These are phyloP conservation scores for Alopecurus myosuroides DNA, from an alignment of 176 grass and related monocot genomes.

Conservation along the genomic window DNA sequence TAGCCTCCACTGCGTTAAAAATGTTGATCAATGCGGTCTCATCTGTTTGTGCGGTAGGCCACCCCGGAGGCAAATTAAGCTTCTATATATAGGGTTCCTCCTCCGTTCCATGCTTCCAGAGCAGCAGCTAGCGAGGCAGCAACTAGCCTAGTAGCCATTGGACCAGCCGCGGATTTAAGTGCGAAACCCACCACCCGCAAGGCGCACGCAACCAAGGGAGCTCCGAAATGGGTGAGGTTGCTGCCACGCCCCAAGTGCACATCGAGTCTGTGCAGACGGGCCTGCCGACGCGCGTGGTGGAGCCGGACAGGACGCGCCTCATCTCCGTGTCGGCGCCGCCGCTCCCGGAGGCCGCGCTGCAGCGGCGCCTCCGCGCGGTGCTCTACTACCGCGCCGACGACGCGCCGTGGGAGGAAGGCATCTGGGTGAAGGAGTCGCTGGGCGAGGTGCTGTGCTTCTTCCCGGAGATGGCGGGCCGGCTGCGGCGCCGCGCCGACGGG, in stretches of 20 bases:
- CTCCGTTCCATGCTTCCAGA: background rate
- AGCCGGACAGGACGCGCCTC: slow-evolving; percentile 35
- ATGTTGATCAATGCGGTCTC: background rate
- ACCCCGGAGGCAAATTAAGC: background rate
- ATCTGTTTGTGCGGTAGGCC: background rate
- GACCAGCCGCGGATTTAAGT: background rate
- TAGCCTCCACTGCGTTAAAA: background rate
- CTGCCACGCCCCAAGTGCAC: slow-evolving; percentile 35
- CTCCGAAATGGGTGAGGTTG: slow-evolving; percentile 7
- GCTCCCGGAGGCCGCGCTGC: slow-evolving; percentile 20
- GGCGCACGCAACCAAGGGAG: background rate
- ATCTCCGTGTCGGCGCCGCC: slow-evolving; percentile 23
- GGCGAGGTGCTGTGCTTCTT: slow-evolving; percentile 44
- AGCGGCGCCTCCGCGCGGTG: slow-evolving; percentile 49
- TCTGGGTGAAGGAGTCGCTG: slow-evolving; percentile 68
- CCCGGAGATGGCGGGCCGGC: slow-evolving; percentile 69
- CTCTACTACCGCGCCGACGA: slow-evolving; percentile 65
- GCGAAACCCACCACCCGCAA: background rate
- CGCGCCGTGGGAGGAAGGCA: slow-evolving; percentile 40
- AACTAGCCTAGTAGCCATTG: too few species aligned
- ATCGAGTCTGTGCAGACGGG: slow-evolving; percentile 67
- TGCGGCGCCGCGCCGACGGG: slow-evolving; percentile 48
- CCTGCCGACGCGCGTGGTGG: slow-evolving; percentile 39
- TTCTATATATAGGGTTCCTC: background rate
- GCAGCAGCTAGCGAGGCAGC: background rate